phyloP scores from a whole-genome alignment of 345 rosid species.

The Acer saccharum region DNA sequence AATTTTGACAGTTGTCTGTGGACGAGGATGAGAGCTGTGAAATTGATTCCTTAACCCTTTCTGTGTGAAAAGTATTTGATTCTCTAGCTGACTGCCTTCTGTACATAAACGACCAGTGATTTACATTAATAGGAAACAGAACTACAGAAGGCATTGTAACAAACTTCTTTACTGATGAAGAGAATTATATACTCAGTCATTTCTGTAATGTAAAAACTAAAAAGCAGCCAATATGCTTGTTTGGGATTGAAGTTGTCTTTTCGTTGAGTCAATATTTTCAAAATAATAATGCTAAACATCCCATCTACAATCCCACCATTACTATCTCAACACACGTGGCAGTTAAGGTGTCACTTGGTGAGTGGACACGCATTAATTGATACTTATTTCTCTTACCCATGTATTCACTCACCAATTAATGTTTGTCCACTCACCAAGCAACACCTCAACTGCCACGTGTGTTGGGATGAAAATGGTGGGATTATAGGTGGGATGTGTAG shows the following conservation, averaged over 20 bases:
- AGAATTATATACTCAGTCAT: background rate
- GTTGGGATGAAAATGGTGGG: no score
- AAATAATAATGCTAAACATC: no score
- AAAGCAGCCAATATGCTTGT: background rate
- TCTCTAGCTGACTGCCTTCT: background rate
- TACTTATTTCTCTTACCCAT: no score
- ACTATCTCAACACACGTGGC: no score
- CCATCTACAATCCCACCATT: no score
- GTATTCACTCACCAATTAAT: no score
- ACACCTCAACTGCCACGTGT: no score
- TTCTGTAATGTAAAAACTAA: background rate
- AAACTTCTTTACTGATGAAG: background rate
- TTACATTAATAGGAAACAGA: background rate
- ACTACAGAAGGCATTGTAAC: background rate
- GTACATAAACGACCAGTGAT: background rate
- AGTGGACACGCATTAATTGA: no score
- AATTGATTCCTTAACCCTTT: background rate
- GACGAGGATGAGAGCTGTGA: background rate
- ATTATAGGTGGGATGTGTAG: no score
- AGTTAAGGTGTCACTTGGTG: no score
- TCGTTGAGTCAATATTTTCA: no score
- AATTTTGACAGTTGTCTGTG: background rate
- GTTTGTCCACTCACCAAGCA: no score
- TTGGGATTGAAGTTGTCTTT: background rate
- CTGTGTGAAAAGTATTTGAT: background rate